Evolutionary conservation across 2,329 filamentous ascomycete species (phyloP).

Genomic region (Chrysosporium keratinophilum): DNA sequence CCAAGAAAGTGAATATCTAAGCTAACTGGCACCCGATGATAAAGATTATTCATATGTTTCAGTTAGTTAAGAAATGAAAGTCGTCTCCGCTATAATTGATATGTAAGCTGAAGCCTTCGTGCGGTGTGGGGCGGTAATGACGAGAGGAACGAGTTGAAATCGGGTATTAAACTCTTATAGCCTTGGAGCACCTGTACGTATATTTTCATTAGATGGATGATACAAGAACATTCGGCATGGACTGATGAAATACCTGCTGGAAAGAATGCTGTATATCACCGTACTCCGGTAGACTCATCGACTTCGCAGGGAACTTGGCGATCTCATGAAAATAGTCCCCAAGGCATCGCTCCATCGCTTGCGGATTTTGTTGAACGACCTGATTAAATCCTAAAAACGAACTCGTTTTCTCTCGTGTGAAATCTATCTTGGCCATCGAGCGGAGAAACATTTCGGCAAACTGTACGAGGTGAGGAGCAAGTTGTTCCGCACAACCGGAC

Average conservation of each 20-base stretch:
- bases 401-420: slow-evolving; percentile 87
- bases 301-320: slow-evolving; percentile 56
- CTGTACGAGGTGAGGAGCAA: slow-evolving; percentile 67
- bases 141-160: slow-evolving; percentile 38
- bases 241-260: slow-evolving; percentile 52
- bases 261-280: slow-evolving; percentile 59
- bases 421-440: slow-evolving; percentile 72
- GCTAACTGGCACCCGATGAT: too few species aligned
- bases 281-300: slow-evolving; percentile 50
- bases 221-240: background rate
- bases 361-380: slow-evolving; percentile 74
- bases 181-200: slow-evolving; percentile 35
- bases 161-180: slow-evolving; percentile 40
- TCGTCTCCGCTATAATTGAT: slow-evolving; percentile 29
- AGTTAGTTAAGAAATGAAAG: background rate
- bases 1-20: too few species aligned
- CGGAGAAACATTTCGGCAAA: slow-evolving; percentile 75
- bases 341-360: slow-evolving; percentile 80
- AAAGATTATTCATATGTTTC: too few species aligned
- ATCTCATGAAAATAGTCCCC: slow-evolving; percentile 75
- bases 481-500: slow-evolving; percentile 60
- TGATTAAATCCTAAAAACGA: slow-evolving; percentile 85
- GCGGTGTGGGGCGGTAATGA: slow-evolving; percentile 32
- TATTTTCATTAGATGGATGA: slow-evolving; percentile 2
- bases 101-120: slow-evolving; percentile 35